These are phyloP conservation scores for Xylaria sp. DNA, from an alignment of 2,329 filamentous ascomycete genomes.

Conservation along the genomic window DNA sequence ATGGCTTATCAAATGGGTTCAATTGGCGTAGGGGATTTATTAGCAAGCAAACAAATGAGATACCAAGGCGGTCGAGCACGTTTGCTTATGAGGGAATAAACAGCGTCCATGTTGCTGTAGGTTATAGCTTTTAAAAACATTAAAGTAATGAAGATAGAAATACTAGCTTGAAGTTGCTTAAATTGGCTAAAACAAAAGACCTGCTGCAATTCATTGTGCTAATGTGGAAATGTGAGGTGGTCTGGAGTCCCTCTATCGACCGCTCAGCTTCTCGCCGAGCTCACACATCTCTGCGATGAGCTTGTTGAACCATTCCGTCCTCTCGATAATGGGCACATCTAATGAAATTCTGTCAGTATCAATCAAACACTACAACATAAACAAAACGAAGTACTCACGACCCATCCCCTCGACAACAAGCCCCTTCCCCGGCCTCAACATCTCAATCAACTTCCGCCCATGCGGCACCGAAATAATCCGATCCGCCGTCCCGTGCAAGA, in stretches of 20 bases:
- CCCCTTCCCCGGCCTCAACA: conserved; percentile 52
- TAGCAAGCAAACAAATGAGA: not conserved
- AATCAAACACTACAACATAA: not conserved
- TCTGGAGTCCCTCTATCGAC: conserved; percentile 7
- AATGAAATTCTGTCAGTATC: not conserved
- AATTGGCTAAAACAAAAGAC: no score
- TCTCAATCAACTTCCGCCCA: conserved; percentile 61
- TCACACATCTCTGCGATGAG: conserved; percentile 54
- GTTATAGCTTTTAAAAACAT: no score
- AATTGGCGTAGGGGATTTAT: not conserved
- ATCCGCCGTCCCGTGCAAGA: conserved; percentile 72
- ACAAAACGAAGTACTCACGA: conserved; percentile 33
- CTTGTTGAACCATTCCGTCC: conserved; percentile 61
- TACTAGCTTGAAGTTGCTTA: no score
- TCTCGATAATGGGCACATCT: conserved; percentile 67
- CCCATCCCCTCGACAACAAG: conserved; percentile 65
- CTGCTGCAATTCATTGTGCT: no score
- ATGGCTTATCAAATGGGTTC: not conserved
- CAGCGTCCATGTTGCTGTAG: no score
- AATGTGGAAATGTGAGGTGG: no score
- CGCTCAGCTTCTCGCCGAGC: conserved; percentile 45
- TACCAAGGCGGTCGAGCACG: not conserved
- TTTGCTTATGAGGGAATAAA: not conserved
- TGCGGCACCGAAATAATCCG: conserved; percentile 72
- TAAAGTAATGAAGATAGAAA: no score